Evolutionary conservation across 345 rosid genomes (phyloP), one percentile per base, ranked within the genome.

Genomic region (Acer campestre): DNA sequence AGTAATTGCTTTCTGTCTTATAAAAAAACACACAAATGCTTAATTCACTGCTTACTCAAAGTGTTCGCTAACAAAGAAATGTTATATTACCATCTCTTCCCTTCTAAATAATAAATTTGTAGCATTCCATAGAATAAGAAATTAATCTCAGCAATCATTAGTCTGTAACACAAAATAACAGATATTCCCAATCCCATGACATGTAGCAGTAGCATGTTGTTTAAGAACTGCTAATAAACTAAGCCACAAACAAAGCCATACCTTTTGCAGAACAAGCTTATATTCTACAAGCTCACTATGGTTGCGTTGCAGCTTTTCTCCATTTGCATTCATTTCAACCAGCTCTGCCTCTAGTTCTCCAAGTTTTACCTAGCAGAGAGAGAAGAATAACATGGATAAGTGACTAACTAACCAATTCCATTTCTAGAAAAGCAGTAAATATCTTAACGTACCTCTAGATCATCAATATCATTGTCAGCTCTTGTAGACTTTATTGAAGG

Each of bases 321-420:
- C 88, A 81, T 94, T 96, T 78, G 94, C 91, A 78, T 91, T 96
- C 81, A 94, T 91, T 82, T 94, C 99, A 84, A 93, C 83, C 77
- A 94, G 92, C 84, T 94, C 98, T 16, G 98, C 95, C 88, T 94
- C 99, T 73, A 92, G 88, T 71, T 91, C 99, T 81, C 89, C 98
- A 83, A 93, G 94, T 86, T 89, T 96, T n/a, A 83, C 77, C 98
- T 94, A 65, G 67, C 6, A 74, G 70, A 70, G 63, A 22, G 51
- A 75, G 68, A 40, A 40, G 49, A 61, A 9, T 67, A 59, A 16
- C 22, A 0, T 61, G 31, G 13, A 56, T 49, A 71, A 44, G 66
- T 22, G 74, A 38, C 66, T 70, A 18, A 23, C 53, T 67, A 42
- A 66, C 31, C 6, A 10, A 75, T 77, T 81, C 22, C 69, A 79